Conservation (phyloP, 148 eudicot genomes). For the Silene uniflora region DNA sequence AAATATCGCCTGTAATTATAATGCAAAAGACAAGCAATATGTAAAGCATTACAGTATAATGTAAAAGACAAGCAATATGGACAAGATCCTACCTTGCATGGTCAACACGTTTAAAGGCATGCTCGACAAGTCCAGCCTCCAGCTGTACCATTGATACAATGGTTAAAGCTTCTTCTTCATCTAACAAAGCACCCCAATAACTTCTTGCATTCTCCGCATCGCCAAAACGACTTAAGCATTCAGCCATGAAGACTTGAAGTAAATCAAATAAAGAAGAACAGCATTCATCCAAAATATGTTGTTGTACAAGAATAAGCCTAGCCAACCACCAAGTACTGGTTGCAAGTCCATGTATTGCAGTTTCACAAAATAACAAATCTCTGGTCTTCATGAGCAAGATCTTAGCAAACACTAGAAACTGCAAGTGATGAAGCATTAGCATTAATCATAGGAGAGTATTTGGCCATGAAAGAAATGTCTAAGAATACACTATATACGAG, state of each 20-base stretch:
- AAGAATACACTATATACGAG: not conserved
- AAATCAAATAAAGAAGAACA: slow-evolving; percentile 71
- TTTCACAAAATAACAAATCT: slow-evolving; percentile 50
- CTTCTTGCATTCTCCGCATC: slow-evolving; percentile 45
- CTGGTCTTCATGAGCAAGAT: slow-evolving; percentile 57
- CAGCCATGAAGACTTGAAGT: slow-evolving; percentile 59
- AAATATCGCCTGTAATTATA: slow-evolving; percentile 47
- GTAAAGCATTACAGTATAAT: not conserved
- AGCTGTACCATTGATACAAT: slow-evolving; percentile 64
- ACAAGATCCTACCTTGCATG: slow-evolving; percentile 45
- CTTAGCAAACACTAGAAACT: slow-evolving; percentile 83
- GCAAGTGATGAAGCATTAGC: slow-evolving; percentile 22
- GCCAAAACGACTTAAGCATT: slow-evolving; percentile 54
- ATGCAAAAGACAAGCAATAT: not conserved
- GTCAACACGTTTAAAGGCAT: slow-evolving; percentile 69
- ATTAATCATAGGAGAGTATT: slow-evolving; percentile 1
- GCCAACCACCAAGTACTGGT: slow-evolving; percentile 87
- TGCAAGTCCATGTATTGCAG: slow-evolving; percentile 35
- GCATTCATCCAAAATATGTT: slow-evolving; percentile 64
- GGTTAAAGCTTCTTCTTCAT: slow-evolving; percentile 51
- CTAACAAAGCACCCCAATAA: slow-evolving; percentile 56
- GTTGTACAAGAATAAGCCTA: slow-evolving; percentile 68
- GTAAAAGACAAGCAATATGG: not conserved
- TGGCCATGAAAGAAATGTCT: not conserved
- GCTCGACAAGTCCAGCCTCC: slow-evolving; percentile 76